These are phyloP conservation scores for Phytophthora megakarya DNA, from an alignment of 352 stramenopile species.

Conservation along the genomic window DNA sequence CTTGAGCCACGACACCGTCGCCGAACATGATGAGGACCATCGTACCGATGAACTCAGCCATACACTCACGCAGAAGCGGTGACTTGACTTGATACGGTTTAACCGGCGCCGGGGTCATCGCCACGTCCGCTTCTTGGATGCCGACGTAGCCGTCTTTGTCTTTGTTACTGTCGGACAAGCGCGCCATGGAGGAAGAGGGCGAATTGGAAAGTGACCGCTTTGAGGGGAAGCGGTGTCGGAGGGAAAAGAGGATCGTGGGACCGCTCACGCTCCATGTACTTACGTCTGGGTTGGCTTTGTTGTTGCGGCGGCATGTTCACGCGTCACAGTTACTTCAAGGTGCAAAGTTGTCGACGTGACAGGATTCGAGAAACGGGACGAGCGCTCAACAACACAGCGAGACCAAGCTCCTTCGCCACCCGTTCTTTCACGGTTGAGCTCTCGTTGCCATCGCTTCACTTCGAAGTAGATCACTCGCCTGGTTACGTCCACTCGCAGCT, in stretches of 20 bases:
- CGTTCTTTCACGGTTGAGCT: not conserved
- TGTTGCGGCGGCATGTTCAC: slow-evolving; percentile 24
- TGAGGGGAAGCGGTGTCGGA: not conserved
- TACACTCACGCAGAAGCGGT: slow-evolving; percentile 46
- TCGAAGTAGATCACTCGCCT: not conserved
- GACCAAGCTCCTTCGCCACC: not conserved
- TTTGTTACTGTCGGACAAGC: slow-evolving; percentile 35
- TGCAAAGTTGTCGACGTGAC: slow-evolving; percentile 26
- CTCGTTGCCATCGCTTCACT: not conserved
- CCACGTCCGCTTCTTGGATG: slow-evolving; percentile 34
- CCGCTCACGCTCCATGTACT: slow-evolving; percentile 22
- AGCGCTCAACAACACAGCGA: not conserved
- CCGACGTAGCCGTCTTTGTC: slow-evolving; percentile 36
- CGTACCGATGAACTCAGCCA: slow-evolving; percentile 56
- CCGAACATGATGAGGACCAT: slow-evolving; percentile 64
- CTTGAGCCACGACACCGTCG: slow-evolving; percentile 56
- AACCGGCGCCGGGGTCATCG: slow-evolving; percentile 11
- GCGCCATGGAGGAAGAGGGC: slow-evolving; percentile 19
- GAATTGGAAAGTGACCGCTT: slow-evolving; percentile 17
- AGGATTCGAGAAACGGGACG: slow-evolving; percentile 3
- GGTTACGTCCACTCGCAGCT: slow-evolving; percentile 5
- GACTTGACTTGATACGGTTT: slow-evolving; percentile 45
- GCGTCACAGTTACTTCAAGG: slow-evolving; percentile 21
- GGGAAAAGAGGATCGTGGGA: slow-evolving; percentile 18
- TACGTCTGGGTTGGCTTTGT: slow-evolving; percentile 8